Percentiles rank a stretch among this genome's conserved stretches.
phyloP scores from a whole-genome alignment of 306 rosid genomes.

The Senna siamea region DNA sequence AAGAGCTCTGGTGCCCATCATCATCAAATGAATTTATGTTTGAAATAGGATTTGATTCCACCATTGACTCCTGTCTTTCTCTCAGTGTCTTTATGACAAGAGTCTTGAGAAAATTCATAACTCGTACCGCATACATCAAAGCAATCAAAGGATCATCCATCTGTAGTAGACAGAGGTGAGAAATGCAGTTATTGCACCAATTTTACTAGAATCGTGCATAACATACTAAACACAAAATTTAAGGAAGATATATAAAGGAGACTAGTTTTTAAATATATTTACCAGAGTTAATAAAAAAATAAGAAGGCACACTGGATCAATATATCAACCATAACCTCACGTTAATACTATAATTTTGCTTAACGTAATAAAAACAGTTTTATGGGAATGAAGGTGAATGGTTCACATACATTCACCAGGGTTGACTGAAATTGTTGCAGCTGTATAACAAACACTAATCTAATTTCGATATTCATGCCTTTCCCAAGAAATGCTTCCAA shows the following conservation, averaged over 20 bases:
- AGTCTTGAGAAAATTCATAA: slow-evolving; percentile 96
- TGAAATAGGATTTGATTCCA: slow-evolving; percentile 57
- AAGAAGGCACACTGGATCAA: too few relatives aligned
- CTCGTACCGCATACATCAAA: slow-evolving; percentile 95
- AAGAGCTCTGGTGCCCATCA: slow-evolving; percentile 67
- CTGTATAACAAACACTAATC: background rate
- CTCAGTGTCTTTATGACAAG: slow-evolving; percentile 73
- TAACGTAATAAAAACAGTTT: too few relatives aligned
- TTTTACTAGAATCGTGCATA: too few relatives aligned
- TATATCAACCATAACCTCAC: too few relatives aligned
- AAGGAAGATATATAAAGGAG: too few relatives aligned
- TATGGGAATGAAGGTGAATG: too few relatives aligned
- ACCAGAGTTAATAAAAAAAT: too few relatives aligned
- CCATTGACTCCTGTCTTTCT: slow-evolving; percentile 77
- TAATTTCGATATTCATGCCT: background rate
- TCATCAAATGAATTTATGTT: slow-evolving; percentile 68
- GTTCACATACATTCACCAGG: slow-evolving; percentile 31
- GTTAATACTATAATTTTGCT: background rate
- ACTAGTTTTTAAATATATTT: too few relatives aligned
- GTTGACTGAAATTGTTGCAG: background rate
- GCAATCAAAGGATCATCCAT: slow-evolving; percentile 98
- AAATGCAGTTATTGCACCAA: too few relatives aligned
- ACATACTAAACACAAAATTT: too few relatives aligned
- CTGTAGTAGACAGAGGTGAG: slow-evolving; percentile 55
- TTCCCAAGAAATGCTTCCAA: background rate